Conservation (phyloP, 192 early-diverging fungal species). For the Borealophlyctis nickersoniae region DNA sequence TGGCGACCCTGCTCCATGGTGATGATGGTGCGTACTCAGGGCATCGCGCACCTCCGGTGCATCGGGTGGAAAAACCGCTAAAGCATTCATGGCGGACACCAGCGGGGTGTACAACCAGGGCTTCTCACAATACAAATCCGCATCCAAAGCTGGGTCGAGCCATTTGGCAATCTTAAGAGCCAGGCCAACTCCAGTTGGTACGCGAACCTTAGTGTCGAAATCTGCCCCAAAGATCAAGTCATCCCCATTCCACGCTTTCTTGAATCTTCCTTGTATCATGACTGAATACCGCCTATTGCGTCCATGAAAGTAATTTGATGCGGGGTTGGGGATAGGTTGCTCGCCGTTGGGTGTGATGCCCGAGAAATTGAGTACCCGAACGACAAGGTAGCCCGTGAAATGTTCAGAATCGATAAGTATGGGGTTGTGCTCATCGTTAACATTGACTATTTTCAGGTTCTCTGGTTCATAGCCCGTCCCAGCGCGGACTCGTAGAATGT, state of each 20-base stretch:
- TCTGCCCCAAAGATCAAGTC: slow-evolving; percentile 41
- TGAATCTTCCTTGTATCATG: slow-evolving; percentile 41
- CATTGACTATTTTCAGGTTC: slow-evolving; percentile 16
- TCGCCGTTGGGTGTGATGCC: slow-evolving; percentile 24
- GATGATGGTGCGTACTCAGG: not conserved
- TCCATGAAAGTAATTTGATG: slow-evolving; percentile 38
- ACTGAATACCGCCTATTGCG: slow-evolving; percentile 40
- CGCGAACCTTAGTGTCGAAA: slow-evolving; percentile 22
- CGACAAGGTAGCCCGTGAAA: slow-evolving; percentile 36
- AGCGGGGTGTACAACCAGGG: slow-evolving; percentile 38
- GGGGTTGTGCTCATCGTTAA: slow-evolving; percentile 44
- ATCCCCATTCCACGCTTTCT: slow-evolving; percentile 35
- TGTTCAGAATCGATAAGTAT: slow-evolving; percentile 29
- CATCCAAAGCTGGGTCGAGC: slow-evolving; percentile 40
- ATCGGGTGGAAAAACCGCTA: slow-evolving; percentile 24
- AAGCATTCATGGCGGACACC: slow-evolving; percentile 39
- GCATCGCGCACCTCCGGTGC: slow-evolving; percentile 15
- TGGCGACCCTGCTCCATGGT: not conserved
- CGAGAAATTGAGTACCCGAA: slow-evolving; percentile 34
- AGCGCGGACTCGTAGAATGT: slow-evolving; percentile 29
- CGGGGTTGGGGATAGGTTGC: slow-evolving; percentile 24
- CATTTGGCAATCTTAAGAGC: slow-evolving; percentile 46
- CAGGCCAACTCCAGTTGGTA: slow-evolving; percentile 24
- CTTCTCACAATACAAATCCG: slow-evolving; percentile 18
- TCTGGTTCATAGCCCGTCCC: slow-evolving; percentile 26